Conservation (phyloP, 2,329 filamentous ascomycete genomes). For the Hymenoscyphus occultus region DNA sequence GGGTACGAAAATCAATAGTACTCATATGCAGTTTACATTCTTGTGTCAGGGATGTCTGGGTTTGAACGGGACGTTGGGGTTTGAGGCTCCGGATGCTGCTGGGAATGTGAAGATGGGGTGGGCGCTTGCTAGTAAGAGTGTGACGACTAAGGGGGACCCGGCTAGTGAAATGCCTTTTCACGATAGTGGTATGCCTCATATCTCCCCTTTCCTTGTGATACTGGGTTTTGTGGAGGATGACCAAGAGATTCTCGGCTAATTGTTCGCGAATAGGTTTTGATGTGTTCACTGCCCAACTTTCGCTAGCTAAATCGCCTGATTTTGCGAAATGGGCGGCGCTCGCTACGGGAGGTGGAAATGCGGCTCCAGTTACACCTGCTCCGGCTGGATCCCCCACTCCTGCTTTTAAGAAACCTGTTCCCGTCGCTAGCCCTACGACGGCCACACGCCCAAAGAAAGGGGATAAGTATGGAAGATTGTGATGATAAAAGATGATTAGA, state of each 20-base stretch:
- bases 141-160: constrained; percentile 26
- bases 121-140: constrained; percentile 35
- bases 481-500: neutral
- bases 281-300: neutral
- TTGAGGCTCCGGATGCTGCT: constrained; percentile 25
- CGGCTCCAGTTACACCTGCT: neutral
- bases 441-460: neutral
- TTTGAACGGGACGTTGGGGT: constrained; percentile 27
- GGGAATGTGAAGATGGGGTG: constrained; percentile 39
- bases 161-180: constrained; percentile 35
- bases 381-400: neutral
- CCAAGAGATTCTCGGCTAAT: neutral
- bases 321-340: neutral
- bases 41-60: constrained; percentile 42
- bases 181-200: constrained; percentile 28
- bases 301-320: neutral
- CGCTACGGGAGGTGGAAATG: neutral
- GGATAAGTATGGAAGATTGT: neutral
- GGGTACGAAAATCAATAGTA: constrained; percentile 44
- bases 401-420: neutral
- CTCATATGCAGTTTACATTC: constrained; percentile 46
- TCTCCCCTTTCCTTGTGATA: too few species aligned
- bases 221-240: too few species aligned
- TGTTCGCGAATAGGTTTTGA: neutral
- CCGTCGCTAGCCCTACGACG: neutral